Evolutionary conservation across 345 rosid genomes (phyloP).

Genomic region (Noccaea caerulescens): DNA sequence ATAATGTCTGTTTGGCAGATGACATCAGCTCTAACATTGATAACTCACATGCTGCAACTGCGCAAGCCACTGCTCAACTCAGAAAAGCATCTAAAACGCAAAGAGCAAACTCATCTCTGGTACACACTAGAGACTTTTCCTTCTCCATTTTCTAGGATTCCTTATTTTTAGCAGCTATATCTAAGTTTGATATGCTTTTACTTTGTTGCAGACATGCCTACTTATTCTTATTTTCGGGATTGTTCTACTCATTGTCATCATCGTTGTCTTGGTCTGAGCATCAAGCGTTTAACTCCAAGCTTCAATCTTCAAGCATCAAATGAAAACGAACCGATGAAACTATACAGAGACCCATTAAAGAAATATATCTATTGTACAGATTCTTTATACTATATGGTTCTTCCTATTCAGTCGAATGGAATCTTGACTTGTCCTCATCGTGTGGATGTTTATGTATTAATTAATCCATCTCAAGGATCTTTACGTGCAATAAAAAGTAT

Average conservation of each 20-base stretch:
- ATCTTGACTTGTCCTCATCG: not conserved
- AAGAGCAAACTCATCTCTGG: conserved; percentile 69
- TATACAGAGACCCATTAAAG: conserved; percentile 28
- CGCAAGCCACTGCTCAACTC: conserved; percentile 63
- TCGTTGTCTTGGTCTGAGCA: conserved; percentile 58
- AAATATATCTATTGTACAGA: conserved; percentile 41
- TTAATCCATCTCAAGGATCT: conserved; percentile 13
- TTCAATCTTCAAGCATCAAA: conserved; percentile 18
- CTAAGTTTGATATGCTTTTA: not conserved
- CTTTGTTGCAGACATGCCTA: conserved; percentile 64
- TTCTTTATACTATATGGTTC: conserved; percentile 32
- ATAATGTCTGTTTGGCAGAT: conserved; percentile 49
- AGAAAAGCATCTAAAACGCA: conserved; percentile 64
- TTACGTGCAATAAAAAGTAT: not conserved
- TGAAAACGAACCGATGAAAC: not conserved
- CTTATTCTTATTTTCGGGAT: conserved; percentile 72
- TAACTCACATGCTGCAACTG: conserved; percentile 59
- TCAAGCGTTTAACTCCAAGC: not conserved
- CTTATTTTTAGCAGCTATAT: not conserved
- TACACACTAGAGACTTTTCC: conserved; percentile 34
- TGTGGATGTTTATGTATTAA: conserved; percentile 23
- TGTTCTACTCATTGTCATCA: conserved; percentile 61
- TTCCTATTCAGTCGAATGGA: conserved; percentile 13
- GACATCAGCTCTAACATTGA: conserved; percentile 70
- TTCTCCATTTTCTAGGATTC: not conserved